phyloP scores from a whole-genome alignment of 2,329 filamentous ascomycete genomes.

The Colletotrichum liriopes region DNA sequence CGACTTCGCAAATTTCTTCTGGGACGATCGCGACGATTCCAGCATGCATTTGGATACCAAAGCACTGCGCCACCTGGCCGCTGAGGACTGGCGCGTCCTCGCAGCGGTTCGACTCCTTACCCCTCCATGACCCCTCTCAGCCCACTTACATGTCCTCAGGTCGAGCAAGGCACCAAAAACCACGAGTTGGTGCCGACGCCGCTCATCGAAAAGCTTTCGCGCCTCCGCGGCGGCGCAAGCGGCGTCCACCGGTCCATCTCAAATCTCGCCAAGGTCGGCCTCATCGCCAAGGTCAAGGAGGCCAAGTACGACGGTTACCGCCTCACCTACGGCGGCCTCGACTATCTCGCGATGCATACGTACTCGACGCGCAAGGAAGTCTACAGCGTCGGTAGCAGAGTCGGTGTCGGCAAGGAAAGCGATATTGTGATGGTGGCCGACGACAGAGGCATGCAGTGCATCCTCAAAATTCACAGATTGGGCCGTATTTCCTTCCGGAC shows the following conservation, averaged over 20 bases:
- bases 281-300: slow-evolving; percentile 95
- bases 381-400: slow-evolving; percentile 94
- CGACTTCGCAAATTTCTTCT: background rate
- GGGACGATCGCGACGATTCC: slow-evolving; percentile 23
- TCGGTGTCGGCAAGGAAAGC: slow-evolving; percentile 97
- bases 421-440: slow-evolving; percentile 96
- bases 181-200: slow-evolving; percentile 96
- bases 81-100: slow-evolving; percentile 96
- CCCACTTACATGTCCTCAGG: slow-evolving; percentile 70
- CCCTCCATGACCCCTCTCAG: slow-evolving; percentile 48
- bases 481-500: slow-evolving; percentile 97
- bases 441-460: slow-evolving; percentile 80
- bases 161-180: slow-evolving; percentile 94
- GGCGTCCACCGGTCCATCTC: slow-evolving; percentile 92
- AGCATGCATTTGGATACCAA: slow-evolving; percentile 96
- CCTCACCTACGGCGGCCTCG: slow-evolving; percentile 94
- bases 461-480: slow-evolving; percentile 96
- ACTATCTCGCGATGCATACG: slow-evolving; percentile 96
- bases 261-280: slow-evolving; percentile 88
- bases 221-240: slow-evolving; percentile 82
- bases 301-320: slow-evolving; percentile 98
- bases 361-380: slow-evolving; percentile 85
- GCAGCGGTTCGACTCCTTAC: slow-evolving; percentile 78
- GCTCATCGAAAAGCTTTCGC: slow-evolving; percentile 87
- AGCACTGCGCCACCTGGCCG: slow-evolving; percentile 90